Evolutionary conservation across 163 green algal species (phyloP).

Genomic region (Chloromonas sp.): DNA sequence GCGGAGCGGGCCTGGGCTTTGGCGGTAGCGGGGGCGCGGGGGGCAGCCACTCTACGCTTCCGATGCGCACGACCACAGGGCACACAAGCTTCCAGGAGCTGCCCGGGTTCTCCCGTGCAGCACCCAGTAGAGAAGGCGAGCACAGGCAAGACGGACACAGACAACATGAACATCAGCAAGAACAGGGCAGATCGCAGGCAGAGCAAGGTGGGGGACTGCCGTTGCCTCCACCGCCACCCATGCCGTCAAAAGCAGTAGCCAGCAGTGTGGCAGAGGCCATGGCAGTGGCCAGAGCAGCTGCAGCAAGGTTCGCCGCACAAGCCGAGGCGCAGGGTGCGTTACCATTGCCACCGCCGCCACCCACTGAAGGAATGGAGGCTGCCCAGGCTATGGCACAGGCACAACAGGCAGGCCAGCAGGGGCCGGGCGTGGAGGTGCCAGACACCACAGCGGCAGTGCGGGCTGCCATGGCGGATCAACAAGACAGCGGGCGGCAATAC

Average conservation of each 20-base stretch:
- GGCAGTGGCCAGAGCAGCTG: constrained; percentile 9
- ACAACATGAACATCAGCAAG: constrained; percentile 12
- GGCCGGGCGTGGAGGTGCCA: not conserved
- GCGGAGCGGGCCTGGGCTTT: constrained; percentile 62
- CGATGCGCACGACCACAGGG: not conserved
- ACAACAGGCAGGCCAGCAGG: not conserved
- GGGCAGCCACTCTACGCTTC: not conserved
- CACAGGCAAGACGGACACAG: not conserved
- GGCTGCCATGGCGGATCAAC: not conserved
- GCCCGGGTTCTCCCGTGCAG: not conserved
- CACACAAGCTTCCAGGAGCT: not conserved
- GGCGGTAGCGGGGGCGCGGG: constrained; percentile 6
- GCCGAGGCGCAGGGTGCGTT: not conserved
- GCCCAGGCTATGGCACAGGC: no score
- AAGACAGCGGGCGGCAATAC: constrained; percentile 10
- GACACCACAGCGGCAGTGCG: not conserved
- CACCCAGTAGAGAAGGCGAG: not conserved
- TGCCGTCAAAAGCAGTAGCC: not conserved
- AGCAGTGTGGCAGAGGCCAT: constrained; percentile 5
- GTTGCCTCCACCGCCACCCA: constrained; percentile 18
- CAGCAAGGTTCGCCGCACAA: not conserved
- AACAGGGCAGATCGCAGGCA: not conserved
- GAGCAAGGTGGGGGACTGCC: not conserved
- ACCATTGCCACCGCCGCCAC: no score
- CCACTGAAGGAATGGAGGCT: no score